phyloP scores from a whole-genome alignment of 1,284 basidiomycete species.

The Caloboletus inedulis region DNA sequence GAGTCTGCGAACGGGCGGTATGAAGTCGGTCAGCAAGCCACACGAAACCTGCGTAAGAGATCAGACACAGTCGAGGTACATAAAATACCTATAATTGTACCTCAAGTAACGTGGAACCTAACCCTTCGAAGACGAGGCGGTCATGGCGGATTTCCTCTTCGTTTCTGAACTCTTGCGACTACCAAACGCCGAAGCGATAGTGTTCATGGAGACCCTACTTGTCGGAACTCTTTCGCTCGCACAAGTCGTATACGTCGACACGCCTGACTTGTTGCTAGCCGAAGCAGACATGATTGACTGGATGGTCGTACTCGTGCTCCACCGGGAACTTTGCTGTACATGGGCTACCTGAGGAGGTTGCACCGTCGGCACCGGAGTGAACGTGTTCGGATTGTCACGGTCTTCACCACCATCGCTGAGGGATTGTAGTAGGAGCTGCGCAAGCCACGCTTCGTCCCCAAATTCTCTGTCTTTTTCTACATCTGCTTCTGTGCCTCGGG shows the following conservation, averaged over 20 bases:
- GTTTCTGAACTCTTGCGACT: constrained; percentile 30
- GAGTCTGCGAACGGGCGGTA: not conserved
- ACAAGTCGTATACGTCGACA: constrained; percentile 32
- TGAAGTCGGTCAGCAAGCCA: not conserved
- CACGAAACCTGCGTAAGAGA: not conserved
- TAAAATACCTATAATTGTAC: not conserved
- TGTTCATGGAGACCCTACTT: constrained; percentile 32
- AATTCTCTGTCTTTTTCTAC: constrained; percentile 22
- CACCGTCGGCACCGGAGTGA: constrained; percentile 6
- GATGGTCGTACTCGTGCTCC: constrained; percentile 33
- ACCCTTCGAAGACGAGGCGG: constrained; percentile 27
- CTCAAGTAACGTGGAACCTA: constrained; percentile 7
- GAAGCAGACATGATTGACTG: constrained; percentile 28
- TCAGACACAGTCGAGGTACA: constrained; percentile 3
- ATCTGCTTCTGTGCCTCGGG: constrained; percentile 17
- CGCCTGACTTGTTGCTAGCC: constrained; percentile 28
- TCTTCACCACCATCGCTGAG: constrained; percentile 17
- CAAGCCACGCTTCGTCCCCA: constrained; percentile 29
- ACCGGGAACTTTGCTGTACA: constrained; percentile 24
- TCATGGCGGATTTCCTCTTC: constrained; percentile 28
- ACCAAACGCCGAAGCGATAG: constrained; percentile 26
- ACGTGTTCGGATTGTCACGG: not conserved
- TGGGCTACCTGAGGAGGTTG: constrained; percentile 19
- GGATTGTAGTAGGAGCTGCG: constrained; percentile 32
- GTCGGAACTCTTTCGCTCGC: constrained; percentile 27